Evolutionary conservation across 176 grass and related monocot species (phyloP).

Genomic region (Echinochloa phyllopogon): DNA sequence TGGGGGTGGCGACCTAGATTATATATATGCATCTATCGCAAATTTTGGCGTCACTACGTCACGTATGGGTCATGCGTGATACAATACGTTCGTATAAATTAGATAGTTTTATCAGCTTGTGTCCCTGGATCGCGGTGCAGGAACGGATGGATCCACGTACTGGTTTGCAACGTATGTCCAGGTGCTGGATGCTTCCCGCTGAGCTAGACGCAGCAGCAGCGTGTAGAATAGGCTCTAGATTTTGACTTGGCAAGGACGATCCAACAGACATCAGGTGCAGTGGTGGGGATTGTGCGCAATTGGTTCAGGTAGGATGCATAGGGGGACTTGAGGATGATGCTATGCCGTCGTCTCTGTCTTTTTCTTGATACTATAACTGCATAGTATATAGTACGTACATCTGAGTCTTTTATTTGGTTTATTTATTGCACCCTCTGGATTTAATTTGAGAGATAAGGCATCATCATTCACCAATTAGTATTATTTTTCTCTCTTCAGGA

Average conservation of each 20-base stretch:
- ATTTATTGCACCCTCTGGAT: background rate
- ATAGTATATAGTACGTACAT: too few species aligned
- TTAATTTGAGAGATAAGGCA: background rate
- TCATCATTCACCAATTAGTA: background rate
- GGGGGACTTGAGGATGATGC: conserved; percentile 27
- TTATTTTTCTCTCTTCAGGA: background rate
- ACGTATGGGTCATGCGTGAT: conserved; percentile 28
- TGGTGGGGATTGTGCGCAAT: conserved; percentile 37
- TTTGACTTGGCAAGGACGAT: conserved; percentile 46
- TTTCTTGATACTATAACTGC: conserved; percentile 5
- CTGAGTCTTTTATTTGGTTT: conserved; percentile 18
- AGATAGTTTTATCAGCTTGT: background rate
- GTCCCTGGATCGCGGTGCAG: conserved; percentile 32
- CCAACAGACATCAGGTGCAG: conserved; percentile 58
- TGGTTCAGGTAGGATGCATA: conserved; percentile 11
- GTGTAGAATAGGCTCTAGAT: conserved; percentile 32
- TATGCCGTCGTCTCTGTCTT: conserved; percentile 12
- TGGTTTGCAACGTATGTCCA: conserved; percentile 7
- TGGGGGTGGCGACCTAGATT: background rate
- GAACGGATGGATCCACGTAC: background rate
- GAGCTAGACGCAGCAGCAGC: conserved; percentile 23
- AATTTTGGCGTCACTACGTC: conserved; percentile 30
- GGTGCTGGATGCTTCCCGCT: conserved; percentile 29
- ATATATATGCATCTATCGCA: background rate
- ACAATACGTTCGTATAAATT: background rate